Evolutionary conservation across 371 early-diverging fungal genomes (phyloP).

Genomic region (Zychaea mexicana): DNA sequence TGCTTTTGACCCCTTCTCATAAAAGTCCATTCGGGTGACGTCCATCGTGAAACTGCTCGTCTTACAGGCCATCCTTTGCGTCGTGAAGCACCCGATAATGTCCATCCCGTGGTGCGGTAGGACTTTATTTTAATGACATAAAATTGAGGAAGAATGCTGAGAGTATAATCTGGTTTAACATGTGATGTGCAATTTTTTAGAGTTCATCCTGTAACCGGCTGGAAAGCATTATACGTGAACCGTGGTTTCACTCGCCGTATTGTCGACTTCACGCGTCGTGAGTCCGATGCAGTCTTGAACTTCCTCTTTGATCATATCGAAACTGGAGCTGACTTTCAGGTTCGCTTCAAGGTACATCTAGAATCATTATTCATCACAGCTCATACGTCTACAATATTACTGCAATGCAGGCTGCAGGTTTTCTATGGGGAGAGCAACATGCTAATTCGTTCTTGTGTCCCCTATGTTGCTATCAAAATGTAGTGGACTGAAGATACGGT

Average conservation of each 20-base stretch:
- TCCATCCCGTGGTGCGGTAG: slow-evolving; percentile 67
- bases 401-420: too few species aligned
- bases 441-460: too few species aligned
- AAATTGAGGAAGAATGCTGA: too few species aligned
- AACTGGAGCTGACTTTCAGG: slow-evolving; percentile 60
- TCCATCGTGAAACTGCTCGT: slow-evolving; percentile 37
- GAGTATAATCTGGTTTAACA: too few species aligned
- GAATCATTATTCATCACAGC: too few species aligned
- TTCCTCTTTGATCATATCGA: slow-evolving; percentile 54
- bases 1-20: slow-evolving; percentile 62
- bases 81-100: slow-evolving; percentile 39
- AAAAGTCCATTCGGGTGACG: slow-evolving; percentile 60
- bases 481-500: slow-evolving; percentile 57
- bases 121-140: too few species aligned
- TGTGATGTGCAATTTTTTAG: too few species aligned
- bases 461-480: too few species aligned
- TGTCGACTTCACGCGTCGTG: slow-evolving; percentile 50
- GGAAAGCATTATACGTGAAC: slow-evolving; percentile 65
- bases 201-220: slow-evolving; percentile 68
- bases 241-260: slow-evolving; percentile 65
- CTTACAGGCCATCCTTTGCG: slow-evolving; percentile 45
- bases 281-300: slow-evolving; percentile 61
- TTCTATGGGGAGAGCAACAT: too few species aligned
- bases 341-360: too few species aligned
- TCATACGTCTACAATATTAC: too few species aligned